Evolutionary conservation across 495 filamentous ascomycete species (phyloP), one percentile per base, ranked within the genome.

Genomic region (Hyaloscypha variabilis): DNA sequence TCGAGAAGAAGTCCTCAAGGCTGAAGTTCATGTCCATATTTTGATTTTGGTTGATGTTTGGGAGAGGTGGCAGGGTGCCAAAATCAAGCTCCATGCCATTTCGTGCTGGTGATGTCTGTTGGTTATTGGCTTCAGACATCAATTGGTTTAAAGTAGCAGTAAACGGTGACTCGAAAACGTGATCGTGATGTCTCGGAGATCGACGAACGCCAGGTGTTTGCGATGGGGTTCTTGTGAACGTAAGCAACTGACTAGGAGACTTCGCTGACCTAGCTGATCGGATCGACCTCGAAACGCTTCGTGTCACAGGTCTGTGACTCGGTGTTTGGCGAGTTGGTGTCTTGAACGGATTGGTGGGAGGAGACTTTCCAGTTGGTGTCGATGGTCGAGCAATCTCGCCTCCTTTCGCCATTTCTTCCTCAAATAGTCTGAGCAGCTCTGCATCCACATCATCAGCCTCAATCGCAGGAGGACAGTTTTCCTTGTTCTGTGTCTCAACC

Each of bases 401-500:
- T 24, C 80, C 81, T 63, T 82, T 60, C 77, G 49, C 77, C 60
- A 67, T 72, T 53, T 75, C 74, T 30, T 81, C 81, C 61, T 83
- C 84, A 62, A 91, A 91, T 17, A 91, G 82, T 39, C 79, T 81
- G 50, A 86, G 78, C 8, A 90, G 74, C 36, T 85, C 83, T 63
- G 85, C 74, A 28, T 79, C 69, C 25, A 65, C 67, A n/a, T 73
- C 68, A 36, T 52, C 60, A 31, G 23, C 53, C 19, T 54, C 57
- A 19, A 68, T 42, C 2, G 60, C 57, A 36, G 71, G 67, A 14
- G 64, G 70, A 60, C 73, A 75, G 57, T 83, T 81, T 66, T 83
- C 81, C 23, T 77, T 77, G n/a, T 70, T 64, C 46, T 65, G 60
- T 25, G 71, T 64, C 61, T 77, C 71, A 11, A 70, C 10, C 3